Evolutionary conservation across 108 stramenopile species (phyloP), one percentile per base, ranked within the genome.

Genomic region (Licmophora abbreviata): DNA sequence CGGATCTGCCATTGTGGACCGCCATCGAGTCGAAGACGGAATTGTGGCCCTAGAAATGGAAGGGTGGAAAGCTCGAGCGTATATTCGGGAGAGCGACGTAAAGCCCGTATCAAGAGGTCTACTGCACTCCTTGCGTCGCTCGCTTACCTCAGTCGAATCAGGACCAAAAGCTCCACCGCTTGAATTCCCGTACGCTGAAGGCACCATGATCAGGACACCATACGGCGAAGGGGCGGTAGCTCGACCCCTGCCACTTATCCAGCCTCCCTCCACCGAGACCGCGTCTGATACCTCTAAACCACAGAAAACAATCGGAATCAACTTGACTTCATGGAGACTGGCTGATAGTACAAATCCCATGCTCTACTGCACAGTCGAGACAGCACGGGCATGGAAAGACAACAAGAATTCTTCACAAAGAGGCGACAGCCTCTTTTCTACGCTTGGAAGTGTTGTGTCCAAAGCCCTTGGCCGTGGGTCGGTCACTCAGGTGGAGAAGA

Each of bases 11-110:
- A 59, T 56, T 36, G 74, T 94, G 4, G 61, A 83, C 7, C 80
- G 88, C 34, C 71, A 86, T 44, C 62, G 88, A n/a, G 44, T 52
- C 44, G 46, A 68, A 21, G 28, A 80, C 12, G 52, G 66, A 6
- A 75, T 86, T 23, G 72, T 91, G 23, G 88, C 87, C 10, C 68
- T 88, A 2, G 76, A 78, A 29, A 76, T 90, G 73, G 38, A 61
- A 27, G 80, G 77, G 21, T 88, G 83, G 85, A 56, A 56, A 8
- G 84, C 86, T 21, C 51, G 62, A 14, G 86, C 77, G 12, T 92
- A 79, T 59, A 43, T 88, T 54, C 63, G 69, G 10, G 82, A 74
- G 52, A 48, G 42, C 22, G 41, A 44, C 35, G 69, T 87, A 32
- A 74, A 66, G 35, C 55, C 77, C 21, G 72, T 69, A 15, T 62